Conservation (phyloP, 2,329 filamentous ascomycete genomes). For the Pseudogymnoascus sp. region DNA sequence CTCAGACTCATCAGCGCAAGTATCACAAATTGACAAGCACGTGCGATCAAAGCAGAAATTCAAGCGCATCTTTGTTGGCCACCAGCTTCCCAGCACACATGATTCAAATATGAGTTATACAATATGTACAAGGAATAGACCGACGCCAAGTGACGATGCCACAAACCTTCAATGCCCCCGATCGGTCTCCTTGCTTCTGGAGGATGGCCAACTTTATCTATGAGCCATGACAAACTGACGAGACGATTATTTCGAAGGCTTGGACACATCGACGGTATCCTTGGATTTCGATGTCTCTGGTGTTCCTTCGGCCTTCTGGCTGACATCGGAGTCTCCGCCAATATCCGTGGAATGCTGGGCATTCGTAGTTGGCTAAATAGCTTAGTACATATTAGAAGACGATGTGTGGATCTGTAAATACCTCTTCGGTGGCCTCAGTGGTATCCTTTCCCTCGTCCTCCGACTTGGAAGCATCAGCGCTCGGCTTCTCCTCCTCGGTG, state of each 20-base stretch:
- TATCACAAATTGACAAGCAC: not conserved
- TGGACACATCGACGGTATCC: slow-evolving; percentile 36
- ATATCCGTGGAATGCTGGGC: slow-evolving; percentile 41
- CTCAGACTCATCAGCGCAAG: not conserved
- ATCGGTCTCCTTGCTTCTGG: slow-evolving; percentile 1
- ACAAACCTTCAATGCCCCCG: not conserved
- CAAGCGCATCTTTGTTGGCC: not conserved
- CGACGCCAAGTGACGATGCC: not conserved
- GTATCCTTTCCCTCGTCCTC: slow-evolving; percentile 22
- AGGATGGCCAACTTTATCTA: not conserved
- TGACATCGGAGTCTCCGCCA: slow-evolving; percentile 37
- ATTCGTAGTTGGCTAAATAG: slow-evolving; percentile 34
- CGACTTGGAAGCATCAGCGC: slow-evolving; percentile 22
- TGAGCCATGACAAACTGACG: not conserved
- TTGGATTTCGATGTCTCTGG: slow-evolving; percentile 46
- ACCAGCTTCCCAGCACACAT: not conserved
- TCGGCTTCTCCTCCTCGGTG: slow-evolving; percentile 21
- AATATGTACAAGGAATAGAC: slow-evolving; percentile 6
- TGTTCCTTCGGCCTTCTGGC: slow-evolving; percentile 47
- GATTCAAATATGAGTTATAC: slow-evolving; percentile 8
- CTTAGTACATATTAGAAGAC: slow-evolving; percentile 15
- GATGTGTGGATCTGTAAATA: slow-evolving; percentile 11
- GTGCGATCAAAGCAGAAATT: not conserved
- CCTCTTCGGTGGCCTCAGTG: slow-evolving; percentile 14
- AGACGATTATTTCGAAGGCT: slow-evolving; percentile 8